Evolutionary conservation across 805 yeast genomes (phyloP), one percentile per base, ranked within the genome.

Genomic region (Martiniozyma abietophila): DNA sequence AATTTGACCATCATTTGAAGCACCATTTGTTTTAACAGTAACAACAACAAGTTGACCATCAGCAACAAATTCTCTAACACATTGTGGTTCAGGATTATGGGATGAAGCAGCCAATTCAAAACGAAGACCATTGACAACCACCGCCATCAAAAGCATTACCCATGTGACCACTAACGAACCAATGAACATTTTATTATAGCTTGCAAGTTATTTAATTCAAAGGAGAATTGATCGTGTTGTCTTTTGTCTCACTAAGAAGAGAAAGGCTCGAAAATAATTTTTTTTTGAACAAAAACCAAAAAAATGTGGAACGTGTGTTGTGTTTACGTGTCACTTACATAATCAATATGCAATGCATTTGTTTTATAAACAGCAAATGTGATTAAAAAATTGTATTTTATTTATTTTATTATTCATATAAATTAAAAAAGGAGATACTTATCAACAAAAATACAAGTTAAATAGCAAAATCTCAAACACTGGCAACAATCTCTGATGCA

Each of bases 61-160:
- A 31, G 71, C 64, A 36, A 83, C 94, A 53, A 89, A 89, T 57
- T 92, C 96, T 56, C 98, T 82, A 45, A 92, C 71, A 65, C 98
- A 92, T 39, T 79, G 73, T 24, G 89, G 88, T 17, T 57, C 56
- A 3, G 51, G 51, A 24, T 44, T 48, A 25, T 43, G 34, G 3
- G 48, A 42, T 22, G 25, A 24, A 6, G 62, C 61, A 17, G 53
- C 52, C 9, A 58, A 40, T 27, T 58, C 62, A 25, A 58, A 47
- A 40, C 58, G 49, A 20, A 58, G 45, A 2, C 49, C 57, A 17
- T 12, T 28, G 7, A 31, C 47, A 4, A 20, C 17, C 12, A 33
- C 14, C 6, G 12, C 11, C 11, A 12, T 25, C 16, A 25, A 4
- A n/a, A 28, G n/a, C 16, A 28, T 18, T 4, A 12, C 3, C 10